A percentile compares a stretch with the other conserved stretches of the same genome.
Evolutionary conservation across 176 grass and related monocot genomes (phyloP).

Genomic region (Musa itinerans): DNA sequence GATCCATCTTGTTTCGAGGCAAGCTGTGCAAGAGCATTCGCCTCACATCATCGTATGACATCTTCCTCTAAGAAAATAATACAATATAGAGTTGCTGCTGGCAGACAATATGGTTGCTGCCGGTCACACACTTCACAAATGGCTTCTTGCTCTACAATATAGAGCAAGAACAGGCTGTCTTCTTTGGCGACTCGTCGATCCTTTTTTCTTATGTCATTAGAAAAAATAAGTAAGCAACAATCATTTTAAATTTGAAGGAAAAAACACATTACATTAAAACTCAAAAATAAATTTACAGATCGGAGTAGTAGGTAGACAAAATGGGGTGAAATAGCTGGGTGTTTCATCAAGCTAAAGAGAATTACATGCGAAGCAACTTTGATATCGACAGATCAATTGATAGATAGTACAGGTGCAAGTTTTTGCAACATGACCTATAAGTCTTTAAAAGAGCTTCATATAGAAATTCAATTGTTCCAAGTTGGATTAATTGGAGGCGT

Average conservation of each 20-base stretch:
- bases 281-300: not conserved
- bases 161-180: slow-evolving; percentile 51
- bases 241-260: not conserved
- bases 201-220: slow-evolving; percentile 41
- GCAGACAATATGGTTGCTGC: not conserved
- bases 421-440: no score
- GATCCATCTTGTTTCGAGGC: not conserved
- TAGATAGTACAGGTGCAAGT: no score
- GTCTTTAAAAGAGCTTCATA: no score
- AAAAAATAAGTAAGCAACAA: not conserved
- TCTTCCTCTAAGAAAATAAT: not conserved
- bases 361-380: not conserved
- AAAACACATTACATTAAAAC: no score
- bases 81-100: no score
- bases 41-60: no score
- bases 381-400: no score
- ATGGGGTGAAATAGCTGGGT: not conserved
- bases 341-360: not conserved
- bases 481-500: not conserved
- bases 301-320: not conserved
- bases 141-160: slow-evolving; percentile 26
- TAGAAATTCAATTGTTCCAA: not conserved
- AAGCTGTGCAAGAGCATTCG: not conserved
- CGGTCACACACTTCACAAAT: not conserved
- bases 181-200: slow-evolving; percentile 55